Conservation (phyloP, 1,139 yeast genomes). For the Geotrichum aggregatum region DNA sequence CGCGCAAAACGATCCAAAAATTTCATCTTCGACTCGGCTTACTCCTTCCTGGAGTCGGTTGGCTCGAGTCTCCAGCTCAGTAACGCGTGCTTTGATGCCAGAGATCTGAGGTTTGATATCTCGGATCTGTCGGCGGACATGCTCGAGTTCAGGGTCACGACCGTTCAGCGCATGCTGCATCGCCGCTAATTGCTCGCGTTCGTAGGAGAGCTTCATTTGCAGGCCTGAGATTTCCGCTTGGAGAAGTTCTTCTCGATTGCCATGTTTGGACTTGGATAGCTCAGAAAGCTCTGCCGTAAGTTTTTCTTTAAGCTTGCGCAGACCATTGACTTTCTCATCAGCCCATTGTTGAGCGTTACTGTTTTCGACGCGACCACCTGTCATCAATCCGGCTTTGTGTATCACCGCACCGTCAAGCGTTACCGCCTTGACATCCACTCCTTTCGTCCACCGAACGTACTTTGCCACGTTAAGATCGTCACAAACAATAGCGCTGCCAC, state of each 20-base stretch:
- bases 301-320: constrained; percentile 59
- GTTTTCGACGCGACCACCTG: constrained; percentile 65
- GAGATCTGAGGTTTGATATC: constrained; percentile 23
- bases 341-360: constrained; percentile 57
- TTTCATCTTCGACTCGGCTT: constrained; percentile 28
- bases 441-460: constrained; percentile 62
- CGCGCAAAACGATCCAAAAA: constrained; percentile 55
- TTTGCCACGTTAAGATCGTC: constrained; percentile 67
- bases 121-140: constrained; percentile 40
- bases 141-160: constrained; percentile 51
- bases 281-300: constrained; percentile 52
- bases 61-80: constrained; percentile 33
- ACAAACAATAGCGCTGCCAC: constrained; percentile 79
- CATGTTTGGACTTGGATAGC: constrained; percentile 46
- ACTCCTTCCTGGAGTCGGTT: constrained; percentile 32
- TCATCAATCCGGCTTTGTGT: constrained; percentile 83
- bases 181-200: constrained; percentile 50
- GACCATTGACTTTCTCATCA: constrained; percentile 59
- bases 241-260: constrained; percentile 53
- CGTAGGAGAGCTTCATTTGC: constrained; percentile 52
- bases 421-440: constrained; percentile 64
- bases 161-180: constrained; percentile 54
- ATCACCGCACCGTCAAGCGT: constrained; percentile 82
- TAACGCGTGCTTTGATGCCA: constrained; percentile 25
- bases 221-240: constrained; percentile 52